These are phyloP conservation scores for Monosporascus sp. DNA, from an alignment of 2,329 filamentous ascomycete genomes.

Conservation along the genomic window DNA sequence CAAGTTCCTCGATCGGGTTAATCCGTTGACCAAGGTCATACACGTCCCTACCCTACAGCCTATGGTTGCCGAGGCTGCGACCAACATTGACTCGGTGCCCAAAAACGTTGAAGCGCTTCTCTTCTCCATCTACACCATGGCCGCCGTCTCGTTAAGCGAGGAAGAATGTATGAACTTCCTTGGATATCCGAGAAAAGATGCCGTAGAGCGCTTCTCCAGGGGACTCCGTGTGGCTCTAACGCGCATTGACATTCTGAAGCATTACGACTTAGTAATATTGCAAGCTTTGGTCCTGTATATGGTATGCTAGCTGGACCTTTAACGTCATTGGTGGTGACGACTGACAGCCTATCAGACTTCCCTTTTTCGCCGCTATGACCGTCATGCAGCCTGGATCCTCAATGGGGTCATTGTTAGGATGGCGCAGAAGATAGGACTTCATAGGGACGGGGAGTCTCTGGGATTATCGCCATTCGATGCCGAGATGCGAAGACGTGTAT, in stretches of 20 bases:
- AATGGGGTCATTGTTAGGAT: slow-evolving; percentile 58
- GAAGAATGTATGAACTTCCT: slow-evolving; percentile 51
- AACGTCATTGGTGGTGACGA: not conserved
- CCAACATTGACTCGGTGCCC: slow-evolving; percentile 48
- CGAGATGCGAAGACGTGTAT: slow-evolving; percentile 62
- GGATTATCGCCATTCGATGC: slow-evolving; percentile 57
- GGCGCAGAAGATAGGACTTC: slow-evolving; percentile 62
- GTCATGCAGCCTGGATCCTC: slow-evolving; percentile 55
- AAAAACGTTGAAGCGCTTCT: slow-evolving; percentile 56
- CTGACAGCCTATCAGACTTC: slow-evolving; percentile 37
- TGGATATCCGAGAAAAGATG: slow-evolving; percentile 42
- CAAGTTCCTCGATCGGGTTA: slow-evolving; percentile 66
- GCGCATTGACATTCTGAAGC: slow-evolving; percentile 51
- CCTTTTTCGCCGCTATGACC: slow-evolving; percentile 52
- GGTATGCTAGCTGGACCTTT: slow-evolving; percentile 27
- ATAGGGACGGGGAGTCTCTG: slow-evolving; percentile 53
- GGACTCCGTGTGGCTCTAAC: slow-evolving; percentile 46
- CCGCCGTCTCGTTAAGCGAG: slow-evolving; percentile 48
- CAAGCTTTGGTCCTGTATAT: slow-evolving; percentile 56
- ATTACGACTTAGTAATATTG: slow-evolving; percentile 51
- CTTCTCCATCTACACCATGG: slow-evolving; percentile 61
- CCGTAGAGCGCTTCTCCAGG: slow-evolving; percentile 45
- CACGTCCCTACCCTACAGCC: slow-evolving; percentile 66
- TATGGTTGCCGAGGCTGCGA: slow-evolving; percentile 57
- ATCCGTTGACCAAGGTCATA: slow-evolving; percentile 53